phyloP scores from a whole-genome alignment of 257 asterid genomes.

The Linaria vulgaris region DNA sequence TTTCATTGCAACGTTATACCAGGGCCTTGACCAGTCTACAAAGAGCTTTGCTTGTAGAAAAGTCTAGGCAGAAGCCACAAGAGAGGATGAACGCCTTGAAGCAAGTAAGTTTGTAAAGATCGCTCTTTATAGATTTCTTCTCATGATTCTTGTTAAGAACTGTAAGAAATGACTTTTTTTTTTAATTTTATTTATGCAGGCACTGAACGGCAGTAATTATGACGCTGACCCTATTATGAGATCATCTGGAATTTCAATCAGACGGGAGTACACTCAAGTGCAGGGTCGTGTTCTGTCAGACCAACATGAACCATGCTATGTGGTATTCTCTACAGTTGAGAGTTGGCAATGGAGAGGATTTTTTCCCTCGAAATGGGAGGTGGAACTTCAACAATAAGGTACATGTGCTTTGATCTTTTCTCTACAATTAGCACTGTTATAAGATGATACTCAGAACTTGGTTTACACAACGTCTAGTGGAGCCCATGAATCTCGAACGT shows the following conservation, averaged over 20 bases:
- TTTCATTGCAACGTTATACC: conserved; percentile 74
- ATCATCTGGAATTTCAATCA: conserved; percentile 52
- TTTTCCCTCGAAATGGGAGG: conserved; percentile 52
- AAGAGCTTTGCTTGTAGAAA: conserved; percentile 70
- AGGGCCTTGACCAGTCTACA: conserved; percentile 56
- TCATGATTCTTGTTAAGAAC: neutral
- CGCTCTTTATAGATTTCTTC: neutral
- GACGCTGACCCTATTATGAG: conserved; percentile 50
- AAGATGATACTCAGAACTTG: neutral
- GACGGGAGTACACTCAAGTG: conserved; percentile 41
- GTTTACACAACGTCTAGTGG: conserved; percentile 41
- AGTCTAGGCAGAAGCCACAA: conserved; percentile 68
- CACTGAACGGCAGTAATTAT: conserved; percentile 45
- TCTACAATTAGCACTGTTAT: neutral
- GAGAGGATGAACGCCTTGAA: conserved; percentile 57
- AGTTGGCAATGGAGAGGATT: conserved; percentile 50
- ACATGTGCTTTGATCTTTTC: conserved; percentile 10
- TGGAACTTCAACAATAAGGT: conserved; percentile 84
- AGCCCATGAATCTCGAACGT: conserved; percentile 39
- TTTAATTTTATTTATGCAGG: conserved; percentile 55
- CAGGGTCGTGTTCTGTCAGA: conserved; percentile 69
- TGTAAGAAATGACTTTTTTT: neutral
- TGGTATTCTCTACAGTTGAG: conserved; percentile 37
- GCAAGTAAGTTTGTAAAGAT: conserved; percentile 32
- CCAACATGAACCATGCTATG: conserved; percentile 41